Base-by-base conservation (phyloP, 352 stramenopile genomes). In the Aphanomyces euteiches region DNA sequence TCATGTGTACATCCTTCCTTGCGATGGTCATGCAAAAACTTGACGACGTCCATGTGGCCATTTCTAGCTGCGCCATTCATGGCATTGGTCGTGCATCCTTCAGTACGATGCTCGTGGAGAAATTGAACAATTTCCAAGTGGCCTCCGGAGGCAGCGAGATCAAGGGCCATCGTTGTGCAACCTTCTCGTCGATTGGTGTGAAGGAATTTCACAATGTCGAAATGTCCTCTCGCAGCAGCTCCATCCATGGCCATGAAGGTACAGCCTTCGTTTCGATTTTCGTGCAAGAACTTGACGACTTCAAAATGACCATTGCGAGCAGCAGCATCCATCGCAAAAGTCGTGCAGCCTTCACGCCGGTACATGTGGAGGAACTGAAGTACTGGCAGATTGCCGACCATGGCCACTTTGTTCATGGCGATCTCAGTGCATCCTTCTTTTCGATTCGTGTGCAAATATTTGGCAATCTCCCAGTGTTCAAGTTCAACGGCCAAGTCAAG, bases 111-210 rank as follows among this genome's bases (percentile, higher is more conserved):
- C 10, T 28, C 13, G 1, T 17, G 37, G 10, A 65, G 57, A 12
- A 48, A 65, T 10, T 48, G 1, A 7, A 65, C 39, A 34, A 65
- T 38, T 7, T 65, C 36, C 7, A 65, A 48, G 28, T 39, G 47
- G 0, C 57, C 57, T 17, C 47, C 21, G 8, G 15, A n/a, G 28
- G 57, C 57, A 8, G 57, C 57, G 8, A 28, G 15, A 19, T 17
- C 37, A 28, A 65, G 39, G 1, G 50, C 50, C 21, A 47, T 7
- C 5, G 56, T 64, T 38, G 56, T 47, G 21, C 56, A 64, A 3
- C 77, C 78, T 70, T 82, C 78, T 4, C 41, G 74, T 5, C 76
- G 68, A 21, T 79, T 67, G 28, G 66, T 37, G 58, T 83, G 75
- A 0, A 88, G 36, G 68, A 74, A 82, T n/a, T 73, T 47, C 2